Evolutionary conservation across 1,284 basidiomycete genomes (phyloP).

Genomic region (Schizopora paradoxa): DNA sequence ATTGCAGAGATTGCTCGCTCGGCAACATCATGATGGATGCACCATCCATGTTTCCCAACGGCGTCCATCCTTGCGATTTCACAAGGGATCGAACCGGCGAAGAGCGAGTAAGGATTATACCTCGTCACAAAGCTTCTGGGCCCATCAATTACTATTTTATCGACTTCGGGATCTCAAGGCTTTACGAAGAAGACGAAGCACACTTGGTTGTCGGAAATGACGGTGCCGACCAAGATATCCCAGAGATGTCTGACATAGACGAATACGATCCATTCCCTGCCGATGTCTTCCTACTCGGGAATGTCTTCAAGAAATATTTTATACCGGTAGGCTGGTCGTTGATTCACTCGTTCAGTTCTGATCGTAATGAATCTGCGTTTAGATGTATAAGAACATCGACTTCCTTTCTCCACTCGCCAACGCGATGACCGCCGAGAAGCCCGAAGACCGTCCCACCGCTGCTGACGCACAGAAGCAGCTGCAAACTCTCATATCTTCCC

Average conservation of each 20-base stretch:
- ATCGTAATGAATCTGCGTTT: no score
- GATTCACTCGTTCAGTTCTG: no score
- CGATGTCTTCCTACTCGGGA: constrained; percentile 9
- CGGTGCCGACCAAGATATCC: constrained; percentile 2
- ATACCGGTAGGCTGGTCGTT: constrained; percentile 1
- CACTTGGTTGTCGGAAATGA: background rate
- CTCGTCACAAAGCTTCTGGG: constrained; percentile 9
- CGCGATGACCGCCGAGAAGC: constrained; percentile 1
- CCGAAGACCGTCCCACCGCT: background rate
- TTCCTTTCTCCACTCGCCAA: constrained; percentile 11
- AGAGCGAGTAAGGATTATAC: background rate
- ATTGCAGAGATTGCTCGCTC: constrained; percentile 21
- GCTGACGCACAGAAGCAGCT: constrained; percentile 5
- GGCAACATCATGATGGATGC: constrained; percentile 29
- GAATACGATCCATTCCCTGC: constrained; percentile 5
- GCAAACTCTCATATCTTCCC: no score
- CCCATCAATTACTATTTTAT: constrained; percentile 24
- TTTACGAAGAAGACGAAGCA: no score
- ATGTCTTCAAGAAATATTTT: background rate
- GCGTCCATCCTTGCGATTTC: constrained; percentile 26
- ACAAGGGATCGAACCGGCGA: no score
- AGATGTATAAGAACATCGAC: constrained; percentile 5
- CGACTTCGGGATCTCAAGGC: constrained; percentile 23
- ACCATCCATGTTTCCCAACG: constrained; percentile 21
- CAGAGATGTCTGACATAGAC: constrained; percentile 1